Percentiles rank a stretch among this genome's conserved stretches.
These are phyloP conservation scores for Fusarium pilosicola DNA, from an alignment of 2,329 filamentous ascomycete species.

Conservation along the genomic window DNA sequence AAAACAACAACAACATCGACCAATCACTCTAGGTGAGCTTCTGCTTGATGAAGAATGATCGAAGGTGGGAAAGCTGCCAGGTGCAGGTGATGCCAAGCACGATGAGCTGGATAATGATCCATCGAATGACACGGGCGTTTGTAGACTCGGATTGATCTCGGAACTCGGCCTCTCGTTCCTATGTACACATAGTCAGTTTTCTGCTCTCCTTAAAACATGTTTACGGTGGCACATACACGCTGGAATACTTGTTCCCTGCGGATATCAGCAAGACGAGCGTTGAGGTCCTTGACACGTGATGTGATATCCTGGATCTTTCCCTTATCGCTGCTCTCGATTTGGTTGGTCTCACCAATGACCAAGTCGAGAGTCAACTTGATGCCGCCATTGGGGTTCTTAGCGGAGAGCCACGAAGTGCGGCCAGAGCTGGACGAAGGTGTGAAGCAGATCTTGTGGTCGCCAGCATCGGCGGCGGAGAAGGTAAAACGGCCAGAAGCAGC, in stretches of 20 bases:
- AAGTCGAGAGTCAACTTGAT: conserved; percentile 89
- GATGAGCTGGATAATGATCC: conserved; percentile 90
- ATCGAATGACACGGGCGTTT: conserved; percentile 90
- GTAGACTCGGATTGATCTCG: conserved; percentile 96
- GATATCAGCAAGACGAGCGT: conserved; percentile 86
- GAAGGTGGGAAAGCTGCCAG: conserved; percentile 95
- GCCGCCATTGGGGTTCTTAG: conserved; percentile 72
- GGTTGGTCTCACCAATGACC: conserved; percentile 91
- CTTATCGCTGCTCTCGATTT: conserved; percentile 95
- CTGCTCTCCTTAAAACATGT: not conserved
- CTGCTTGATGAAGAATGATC: conserved; percentile 99
- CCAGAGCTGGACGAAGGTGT: conserved; percentile 80
- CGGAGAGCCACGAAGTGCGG: conserved; percentile 76
- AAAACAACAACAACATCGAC: not conserved
- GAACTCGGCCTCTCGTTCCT: conserved; percentile 98
- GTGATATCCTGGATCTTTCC: conserved; percentile 90
- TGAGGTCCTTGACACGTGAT: conserved; percentile 88
- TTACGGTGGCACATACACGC: conserved; percentile 66
- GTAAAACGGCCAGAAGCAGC: conserved; percentile 84
- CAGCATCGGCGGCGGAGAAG: conserved; percentile 93
- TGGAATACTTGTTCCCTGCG: conserved; percentile 96
- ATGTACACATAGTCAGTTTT: conserved; percentile 18
- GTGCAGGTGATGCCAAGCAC: conserved; percentile 89
- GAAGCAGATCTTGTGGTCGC: conserved; percentile 96
- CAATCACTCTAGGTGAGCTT: conserved; percentile 81